These are phyloP conservation scores for Pythium insidiosum DNA, from an alignment of 352 stramenopile genomes.

Conservation along the genomic window DNA sequence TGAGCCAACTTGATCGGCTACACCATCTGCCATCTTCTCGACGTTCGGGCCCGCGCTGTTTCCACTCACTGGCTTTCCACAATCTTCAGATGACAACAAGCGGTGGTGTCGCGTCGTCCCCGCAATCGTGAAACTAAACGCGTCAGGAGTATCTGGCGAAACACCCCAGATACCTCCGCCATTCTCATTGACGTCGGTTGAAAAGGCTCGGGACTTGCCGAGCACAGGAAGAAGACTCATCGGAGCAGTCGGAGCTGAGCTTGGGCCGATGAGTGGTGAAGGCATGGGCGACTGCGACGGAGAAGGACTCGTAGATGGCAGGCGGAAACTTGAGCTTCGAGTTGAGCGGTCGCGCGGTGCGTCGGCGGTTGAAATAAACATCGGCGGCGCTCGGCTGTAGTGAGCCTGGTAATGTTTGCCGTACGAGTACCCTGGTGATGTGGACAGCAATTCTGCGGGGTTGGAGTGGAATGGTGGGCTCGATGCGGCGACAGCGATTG, in stretches of 20 bases:
- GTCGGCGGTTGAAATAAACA: conserved; percentile 30
- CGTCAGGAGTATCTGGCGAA: conserved; percentile 55
- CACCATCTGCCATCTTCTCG: too few species aligned
- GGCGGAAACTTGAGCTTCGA: conserved; percentile 36
- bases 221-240: neutral
- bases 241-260: too few species aligned
- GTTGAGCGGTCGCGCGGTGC: conserved; percentile 40
- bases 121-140: conserved; percentile 47
- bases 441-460: conserved; percentile 57
- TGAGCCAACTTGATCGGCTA: too few species aligned
- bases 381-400: too few species aligned
- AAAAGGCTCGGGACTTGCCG: conserved; percentile 37
- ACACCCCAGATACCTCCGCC: conserved; percentile 50
- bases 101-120: conserved; percentile 26
- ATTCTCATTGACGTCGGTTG: conserved; percentile 53
- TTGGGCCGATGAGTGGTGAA: too few species aligned
- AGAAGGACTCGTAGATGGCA: conserved; percentile 5
- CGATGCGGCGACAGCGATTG: conserved; percentile 25
- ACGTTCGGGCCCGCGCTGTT: too few species aligned
- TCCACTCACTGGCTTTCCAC: too few species aligned
- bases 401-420: conserved; percentile 49
- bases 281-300: too few species aligned
- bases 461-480: conserved; percentile 68
- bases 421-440: conserved; percentile 64
- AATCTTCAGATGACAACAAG: conserved; percentile 31